A percentile compares a stretch with the other conserved stretches of the same genome.
phyloP scores from a whole-genome alignment of 2,329 filamentous ascomycete species.

The Colletotrichum karsti region DNA sequence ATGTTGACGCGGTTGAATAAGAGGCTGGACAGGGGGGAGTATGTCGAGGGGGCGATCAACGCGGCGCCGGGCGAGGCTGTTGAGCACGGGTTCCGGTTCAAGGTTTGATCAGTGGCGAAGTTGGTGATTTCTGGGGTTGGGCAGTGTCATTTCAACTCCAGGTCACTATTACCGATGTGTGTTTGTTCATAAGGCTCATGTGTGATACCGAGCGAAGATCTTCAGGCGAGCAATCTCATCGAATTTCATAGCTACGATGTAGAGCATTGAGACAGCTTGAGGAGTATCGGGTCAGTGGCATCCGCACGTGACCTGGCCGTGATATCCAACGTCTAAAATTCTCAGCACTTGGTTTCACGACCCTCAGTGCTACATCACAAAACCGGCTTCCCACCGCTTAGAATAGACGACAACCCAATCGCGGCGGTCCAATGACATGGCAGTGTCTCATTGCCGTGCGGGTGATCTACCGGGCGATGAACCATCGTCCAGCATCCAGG shows the following conservation, averaged over 20 bases:
- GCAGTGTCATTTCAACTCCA: background rate
- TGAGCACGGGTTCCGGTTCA: slow-evolving; percentile 72
- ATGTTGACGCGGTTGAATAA: slow-evolving; percentile 73
- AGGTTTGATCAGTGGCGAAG: slow-evolving; percentile 52
- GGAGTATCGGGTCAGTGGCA: background rate
- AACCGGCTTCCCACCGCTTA: background rate
- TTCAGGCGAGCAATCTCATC: background rate
- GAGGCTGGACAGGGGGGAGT: slow-evolving; percentile 72
- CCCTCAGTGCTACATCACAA: background rate
- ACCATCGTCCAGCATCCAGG: background rate
- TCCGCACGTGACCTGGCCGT: background rate
- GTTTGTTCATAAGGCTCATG: background rate
- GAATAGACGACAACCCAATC: background rate
- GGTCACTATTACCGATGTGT: background rate
- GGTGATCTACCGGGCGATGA: background rate
- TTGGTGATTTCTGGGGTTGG: background rate
- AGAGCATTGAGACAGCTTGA: background rate
- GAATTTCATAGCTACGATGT: background rate
- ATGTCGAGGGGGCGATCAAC: slow-evolving; percentile 64
- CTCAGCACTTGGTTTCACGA: background rate
- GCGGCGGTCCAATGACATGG: background rate
- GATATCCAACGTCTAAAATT: background rate
- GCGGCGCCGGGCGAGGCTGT: slow-evolving; percentile 63
- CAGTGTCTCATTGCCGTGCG: background rate
- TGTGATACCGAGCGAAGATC: background rate